Conservation (phyloP, 495 filamentous ascomycete genomes). For the Bryoglossum gracile region DNA sequence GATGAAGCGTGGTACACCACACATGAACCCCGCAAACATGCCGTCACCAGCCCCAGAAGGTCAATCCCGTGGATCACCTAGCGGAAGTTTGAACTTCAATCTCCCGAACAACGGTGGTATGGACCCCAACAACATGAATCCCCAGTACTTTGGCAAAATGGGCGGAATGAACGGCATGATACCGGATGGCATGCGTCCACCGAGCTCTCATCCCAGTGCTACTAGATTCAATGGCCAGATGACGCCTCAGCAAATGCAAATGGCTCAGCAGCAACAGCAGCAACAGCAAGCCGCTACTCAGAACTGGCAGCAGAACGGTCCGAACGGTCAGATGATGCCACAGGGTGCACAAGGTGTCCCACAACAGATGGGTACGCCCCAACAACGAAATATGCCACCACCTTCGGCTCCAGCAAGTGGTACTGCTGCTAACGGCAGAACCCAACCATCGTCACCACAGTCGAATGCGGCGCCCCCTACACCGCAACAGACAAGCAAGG, state of each 20-base stretch:
- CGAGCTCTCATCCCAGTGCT: constrained; percentile 69
- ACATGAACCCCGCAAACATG: constrained; percentile 71
- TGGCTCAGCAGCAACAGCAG: constrained; percentile 34
- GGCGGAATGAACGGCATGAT: constrained; percentile 54
- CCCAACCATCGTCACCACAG: constrained; percentile 73
- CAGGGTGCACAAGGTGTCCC: constrained; percentile 51
- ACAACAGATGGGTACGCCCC: constrained; percentile 63
- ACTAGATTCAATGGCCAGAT: constrained; percentile 55
- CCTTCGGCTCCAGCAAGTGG: constrained; percentile 70
- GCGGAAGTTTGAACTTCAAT: constrained; percentile 54
- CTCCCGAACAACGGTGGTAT: constrained; percentile 61
- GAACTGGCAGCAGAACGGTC: constrained; percentile 33
- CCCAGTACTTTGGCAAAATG: constrained; percentile 44
- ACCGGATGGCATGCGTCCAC: constrained; percentile 75
- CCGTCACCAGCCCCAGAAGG: constrained; percentile 79
- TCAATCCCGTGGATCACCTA: constrained; percentile 76
- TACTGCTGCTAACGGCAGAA: constrained; percentile 51
- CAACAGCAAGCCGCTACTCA: constrained; percentile 33
- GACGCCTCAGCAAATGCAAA: constrained; percentile 46
- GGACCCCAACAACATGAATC: constrained; percentile 59
- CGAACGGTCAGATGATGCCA: constrained; percentile 55
- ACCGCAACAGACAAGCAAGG: constrained; percentile 68
- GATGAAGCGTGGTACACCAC: constrained; percentile 85
- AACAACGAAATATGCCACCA: constrained; percentile 79
- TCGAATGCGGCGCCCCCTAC: constrained; percentile 78